Evolutionary conservation across 805 yeast genomes (phyloP).

Genomic region (Myxozyma kluyveri): DNA sequence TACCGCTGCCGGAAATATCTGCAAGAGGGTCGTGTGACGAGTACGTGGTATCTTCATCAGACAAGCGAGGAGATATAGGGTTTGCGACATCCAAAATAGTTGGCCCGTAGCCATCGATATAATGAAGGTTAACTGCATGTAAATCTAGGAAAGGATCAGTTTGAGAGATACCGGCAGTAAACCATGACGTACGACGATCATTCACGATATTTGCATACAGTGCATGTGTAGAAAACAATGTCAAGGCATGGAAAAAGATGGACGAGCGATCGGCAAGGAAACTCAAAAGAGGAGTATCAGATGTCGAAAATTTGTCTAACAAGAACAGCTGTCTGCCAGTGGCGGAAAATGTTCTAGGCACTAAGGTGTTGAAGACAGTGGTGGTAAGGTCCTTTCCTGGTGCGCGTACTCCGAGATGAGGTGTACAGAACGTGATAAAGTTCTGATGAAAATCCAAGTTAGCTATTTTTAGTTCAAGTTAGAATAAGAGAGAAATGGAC

Average conservation of each 20-base stretch:
- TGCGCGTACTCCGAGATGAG: conserved; percentile 63
- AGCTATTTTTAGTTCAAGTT: too few species aligned
- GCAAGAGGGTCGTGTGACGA: conserved; percentile 13
- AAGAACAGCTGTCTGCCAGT: conserved; percentile 75
- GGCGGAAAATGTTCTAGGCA: conserved; percentile 63
- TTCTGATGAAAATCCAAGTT: conserved; percentile 31
- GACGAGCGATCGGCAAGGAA: conserved; percentile 65
- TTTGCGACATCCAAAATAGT: conserved; percentile 53
- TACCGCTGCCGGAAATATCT: conserved; percentile 6
- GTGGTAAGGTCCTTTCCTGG: conserved; percentile 41
- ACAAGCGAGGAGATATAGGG: conserved; percentile 38
- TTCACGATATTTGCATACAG: conserved; percentile 75
- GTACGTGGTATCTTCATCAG: conserved; percentile 1
- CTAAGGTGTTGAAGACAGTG: conserved; percentile 57
- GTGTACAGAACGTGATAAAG: conserved; percentile 62
- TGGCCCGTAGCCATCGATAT: conserved; percentile 52
- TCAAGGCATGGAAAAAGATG: conserved; percentile 56
- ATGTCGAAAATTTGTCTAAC: conserved; percentile 42
- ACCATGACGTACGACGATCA: conserved; percentile 79
- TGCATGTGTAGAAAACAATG: conserved; percentile 50
- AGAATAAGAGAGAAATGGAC: not conserved
- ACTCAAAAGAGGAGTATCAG: conserved; percentile 51
- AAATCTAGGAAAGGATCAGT: conserved; percentile 56
- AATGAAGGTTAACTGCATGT: conserved; percentile 32
- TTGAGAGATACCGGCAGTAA: conserved; percentile 69